Evolutionary conservation across 345 rosid genomes (phyloP).

Genomic region (Melaleuca alternifolia): DNA sequence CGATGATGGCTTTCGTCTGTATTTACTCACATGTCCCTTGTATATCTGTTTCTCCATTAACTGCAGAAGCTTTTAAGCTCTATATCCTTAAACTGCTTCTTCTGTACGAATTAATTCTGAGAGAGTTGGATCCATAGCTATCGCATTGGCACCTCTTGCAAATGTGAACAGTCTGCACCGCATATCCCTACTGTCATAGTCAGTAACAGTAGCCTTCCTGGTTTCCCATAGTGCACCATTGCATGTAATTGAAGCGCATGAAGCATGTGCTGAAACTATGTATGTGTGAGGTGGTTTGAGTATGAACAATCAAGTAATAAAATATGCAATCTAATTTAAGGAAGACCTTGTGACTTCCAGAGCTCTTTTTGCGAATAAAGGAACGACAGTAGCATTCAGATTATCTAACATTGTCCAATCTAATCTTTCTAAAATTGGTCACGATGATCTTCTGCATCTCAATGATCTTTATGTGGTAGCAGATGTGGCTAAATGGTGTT

Average conservation of each 20-base stretch:
- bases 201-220: background rate
- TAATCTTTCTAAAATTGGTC: background rate
- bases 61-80: background rate
- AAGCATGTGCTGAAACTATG: background rate
- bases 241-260: background rate
- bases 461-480: too few species aligned
- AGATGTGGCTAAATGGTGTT: too few species aligned
- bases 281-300: background rate
- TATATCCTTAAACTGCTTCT: background rate
- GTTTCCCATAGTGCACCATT: background rate
- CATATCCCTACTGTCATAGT: background rate
- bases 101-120: background rate
- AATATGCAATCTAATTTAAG: background rate
- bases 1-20: background rate
- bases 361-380: background rate
- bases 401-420: background rate
- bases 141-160: background rate
- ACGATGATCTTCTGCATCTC: background rate
- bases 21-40: background rate
- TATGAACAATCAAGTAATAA: background rate
- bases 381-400: background rate
- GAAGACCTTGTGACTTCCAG: background rate
- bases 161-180: background rate
- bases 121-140: background rate
- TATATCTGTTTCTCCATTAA: background rate